Base-by-base conservation (phyloP, 345 rosid genomes). In the Draba incana region DNA sequence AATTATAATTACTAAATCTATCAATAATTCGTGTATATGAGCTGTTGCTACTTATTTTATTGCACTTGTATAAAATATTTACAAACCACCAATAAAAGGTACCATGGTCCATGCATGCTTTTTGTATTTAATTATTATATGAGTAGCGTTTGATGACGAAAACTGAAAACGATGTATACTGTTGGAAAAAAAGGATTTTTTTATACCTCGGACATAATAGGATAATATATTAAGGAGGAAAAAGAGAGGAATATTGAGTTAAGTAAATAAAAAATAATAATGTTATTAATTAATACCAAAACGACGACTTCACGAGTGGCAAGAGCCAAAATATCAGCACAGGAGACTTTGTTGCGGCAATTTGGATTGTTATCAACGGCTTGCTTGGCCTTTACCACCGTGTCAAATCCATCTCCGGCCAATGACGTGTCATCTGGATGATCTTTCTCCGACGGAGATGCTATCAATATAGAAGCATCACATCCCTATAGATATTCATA, bases 311-410 rank as follows among this genome's bases (percentile, higher is more conserved):
- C 98, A 78, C 97, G 83, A 4, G 97, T 79, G 1, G 98, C 98
- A 6, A 93, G 83, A 73, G 93, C 96, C 30, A 93, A 77, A 52
- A 93, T 88, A 71, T 93, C 98, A 41, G 98, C 96, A 68, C 97
- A 93, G 3, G 98, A 90, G 47, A 93, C 98, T 82, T 79, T 90
- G 85, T 88, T 90, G 64, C 78, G 83, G 81, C 98, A 93, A n/a
- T 58, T 57, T 1, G 98, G 86, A 75, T 66, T 75, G 0, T 80
- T 69, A 11, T 93, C 98, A 8, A 93, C 83, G 5, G 94, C 94
- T 2, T 84, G 88, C 74, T 93, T 93, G 3, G 98, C 97, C 68
- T 88, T 85, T 48, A 85, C 59, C 66, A 90, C 96, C 0, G 96
- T 90, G 79, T 93, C 98, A 11, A 90, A 92, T 39, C 98, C 96